Evolutionary conservation across 805 yeast species (phyloP).

Genomic region (Yarrowia porcina): DNA sequence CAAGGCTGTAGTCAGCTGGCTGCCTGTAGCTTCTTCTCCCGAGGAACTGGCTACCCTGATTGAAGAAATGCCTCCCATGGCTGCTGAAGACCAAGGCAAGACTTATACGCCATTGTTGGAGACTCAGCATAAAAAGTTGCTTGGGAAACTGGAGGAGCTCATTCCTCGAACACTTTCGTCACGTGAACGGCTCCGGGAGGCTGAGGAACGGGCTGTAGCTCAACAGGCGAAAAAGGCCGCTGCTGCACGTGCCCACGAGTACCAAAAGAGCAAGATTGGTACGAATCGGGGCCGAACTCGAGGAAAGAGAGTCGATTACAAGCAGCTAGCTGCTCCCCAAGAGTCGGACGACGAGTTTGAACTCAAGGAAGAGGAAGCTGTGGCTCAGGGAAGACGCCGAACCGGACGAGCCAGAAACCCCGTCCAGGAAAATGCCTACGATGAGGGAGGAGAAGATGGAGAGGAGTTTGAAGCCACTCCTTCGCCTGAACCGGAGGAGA

Average conservation of each 20-base stretch:
- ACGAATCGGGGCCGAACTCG: slow-evolving; percentile 13
- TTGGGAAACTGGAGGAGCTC: background rate
- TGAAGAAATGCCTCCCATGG: background rate
- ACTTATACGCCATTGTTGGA: background rate
- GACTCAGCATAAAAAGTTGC: background rate
- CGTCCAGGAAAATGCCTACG: background rate
- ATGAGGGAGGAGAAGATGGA: background rate
- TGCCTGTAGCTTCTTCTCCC: slow-evolving; percentile 2
- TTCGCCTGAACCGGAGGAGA: background rate
- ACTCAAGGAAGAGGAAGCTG: slow-evolving; percentile 3
- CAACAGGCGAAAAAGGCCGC: background rate
- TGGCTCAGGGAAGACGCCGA: background rate
- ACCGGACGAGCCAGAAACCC: background rate
- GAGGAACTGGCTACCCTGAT: background rate
- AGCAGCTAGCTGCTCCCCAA: background rate
- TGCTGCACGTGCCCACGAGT: slow-evolving; percentile 4
- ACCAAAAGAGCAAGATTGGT: slow-evolving; percentile 6
- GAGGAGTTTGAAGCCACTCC: slow-evolving; percentile 2
- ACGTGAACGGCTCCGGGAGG: slow-evolving; percentile 1
- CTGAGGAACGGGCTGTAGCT: background rate
- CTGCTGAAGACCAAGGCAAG: background rate
- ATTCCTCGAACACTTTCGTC: background rate
- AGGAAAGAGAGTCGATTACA: slow-evolving; percentile 12
- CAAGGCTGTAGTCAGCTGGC: background rate
- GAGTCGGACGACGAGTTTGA: slow-evolving; percentile 8